These are phyloP conservation scores for Galeopsis tetrahit DNA, from an alignment of 257 asterid genomes.

Conservation along the genomic window DNA sequence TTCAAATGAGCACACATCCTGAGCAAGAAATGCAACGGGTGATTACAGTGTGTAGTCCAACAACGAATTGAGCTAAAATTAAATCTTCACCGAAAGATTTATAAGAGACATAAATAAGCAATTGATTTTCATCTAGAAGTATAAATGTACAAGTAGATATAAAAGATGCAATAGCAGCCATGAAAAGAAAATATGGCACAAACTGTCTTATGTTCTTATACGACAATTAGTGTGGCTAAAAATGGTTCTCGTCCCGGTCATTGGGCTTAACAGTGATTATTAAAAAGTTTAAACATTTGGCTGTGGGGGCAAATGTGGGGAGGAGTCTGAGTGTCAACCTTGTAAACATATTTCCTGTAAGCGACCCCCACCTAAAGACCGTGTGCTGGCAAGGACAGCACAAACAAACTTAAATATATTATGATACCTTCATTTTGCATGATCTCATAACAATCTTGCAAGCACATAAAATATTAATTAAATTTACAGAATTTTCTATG, in stretches of 20 bases:
- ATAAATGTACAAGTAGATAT: not conserved
- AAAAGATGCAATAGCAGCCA: not conserved
- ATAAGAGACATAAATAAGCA: slow-evolving; percentile 2
- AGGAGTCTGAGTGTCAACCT: not conserved
- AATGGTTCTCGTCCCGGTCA: not conserved
- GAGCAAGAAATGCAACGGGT: slow-evolving; percentile 19
- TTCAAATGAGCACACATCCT: slow-evolving; percentile 17
- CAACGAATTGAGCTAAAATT: not conserved
- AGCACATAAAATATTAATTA: not conserved
- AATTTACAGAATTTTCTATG: not conserved
- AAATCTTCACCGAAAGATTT: slow-evolving; percentile 6
- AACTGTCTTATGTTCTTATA: slow-evolving; percentile 7
- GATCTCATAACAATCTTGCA: slow-evolving; percentile 10
- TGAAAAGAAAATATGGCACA: slow-evolving; percentile 1
- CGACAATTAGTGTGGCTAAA: not conserved
- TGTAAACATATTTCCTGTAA: slow-evolving; percentile 14
- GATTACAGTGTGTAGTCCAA: not conserved
- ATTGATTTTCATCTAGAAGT: not conserved
- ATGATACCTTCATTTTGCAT: not conserved
- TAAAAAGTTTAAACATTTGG: not conserved
- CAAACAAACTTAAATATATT: not conserved
- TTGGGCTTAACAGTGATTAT: not conserved
- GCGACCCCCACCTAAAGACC: slow-evolving; percentile 1
- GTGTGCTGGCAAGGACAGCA: not conserved
- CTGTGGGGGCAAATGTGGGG: not conserved